Conservation (phyloP, 1,139 yeast species). For the Kodamaea suecica region DNA sequence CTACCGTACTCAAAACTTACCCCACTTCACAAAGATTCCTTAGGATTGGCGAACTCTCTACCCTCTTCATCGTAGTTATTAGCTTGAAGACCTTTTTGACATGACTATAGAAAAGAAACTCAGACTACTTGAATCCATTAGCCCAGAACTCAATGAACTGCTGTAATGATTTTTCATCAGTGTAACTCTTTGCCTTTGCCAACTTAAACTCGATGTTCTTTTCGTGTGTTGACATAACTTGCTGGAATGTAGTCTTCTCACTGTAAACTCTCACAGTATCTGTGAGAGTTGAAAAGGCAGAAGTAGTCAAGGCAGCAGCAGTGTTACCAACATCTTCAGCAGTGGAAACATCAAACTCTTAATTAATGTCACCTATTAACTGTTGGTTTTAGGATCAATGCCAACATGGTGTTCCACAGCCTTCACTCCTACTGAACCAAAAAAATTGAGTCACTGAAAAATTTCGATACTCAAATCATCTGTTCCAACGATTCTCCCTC, state of each 20-base stretch:
- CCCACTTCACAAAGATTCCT: constrained; percentile 53
- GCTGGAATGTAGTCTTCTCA: constrained; percentile 35
- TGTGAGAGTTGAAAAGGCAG: constrained; percentile 41
- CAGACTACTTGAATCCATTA: constrained; percentile 27
- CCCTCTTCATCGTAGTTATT: constrained; percentile 32
- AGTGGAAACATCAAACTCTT: constrained; percentile 31
- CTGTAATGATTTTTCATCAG: constrained; percentile 30
- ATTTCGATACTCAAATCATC: not conserved
- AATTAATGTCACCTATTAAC: constrained; percentile 44
- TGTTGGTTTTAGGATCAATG: constrained; percentile 29
- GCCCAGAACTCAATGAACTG: constrained; percentile 28
- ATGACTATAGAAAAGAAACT: constrained; percentile 31
- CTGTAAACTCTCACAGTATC: constrained; percentile 45
- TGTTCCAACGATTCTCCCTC: not conserved
- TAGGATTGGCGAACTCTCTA: constrained; percentile 55
- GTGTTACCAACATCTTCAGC: constrained; percentile 47
- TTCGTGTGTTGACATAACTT: constrained; percentile 42
- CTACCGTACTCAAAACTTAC: constrained; percentile 15
- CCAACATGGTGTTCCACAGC: no score
- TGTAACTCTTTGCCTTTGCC: constrained; percentile 21
- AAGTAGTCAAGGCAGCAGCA: constrained; percentile 33
- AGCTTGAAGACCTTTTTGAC: no score
- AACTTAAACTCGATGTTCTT: constrained; percentile 36
- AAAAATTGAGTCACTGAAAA: not conserved
- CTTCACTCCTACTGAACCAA: no score